phyloP scores from a whole-genome alignment of 805 yeast genomes.

The Phaffomyces thermotolerans region DNA sequence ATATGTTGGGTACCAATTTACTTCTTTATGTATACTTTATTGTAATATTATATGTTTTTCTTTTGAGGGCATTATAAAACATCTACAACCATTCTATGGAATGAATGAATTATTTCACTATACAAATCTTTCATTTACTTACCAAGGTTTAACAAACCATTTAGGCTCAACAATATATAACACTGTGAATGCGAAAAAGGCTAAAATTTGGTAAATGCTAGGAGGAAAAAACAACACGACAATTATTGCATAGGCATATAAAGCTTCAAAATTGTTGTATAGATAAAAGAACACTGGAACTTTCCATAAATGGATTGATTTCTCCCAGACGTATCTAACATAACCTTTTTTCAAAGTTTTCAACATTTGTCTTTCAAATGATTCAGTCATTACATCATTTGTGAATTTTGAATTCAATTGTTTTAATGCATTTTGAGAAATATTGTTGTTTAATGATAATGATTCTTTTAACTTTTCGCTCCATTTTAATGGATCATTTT shows the following conservation, averaged over 20 bases:
- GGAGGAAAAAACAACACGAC: conserved; percentile 15
- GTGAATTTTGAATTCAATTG: conserved; percentile 29
- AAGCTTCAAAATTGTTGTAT: conserved; percentile 6
- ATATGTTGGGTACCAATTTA: too few species aligned
- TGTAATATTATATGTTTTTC: background rate
- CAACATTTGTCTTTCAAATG: conserved; percentile 30
- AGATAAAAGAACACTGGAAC: conserved; percentile 12
- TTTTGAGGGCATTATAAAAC: background rate
- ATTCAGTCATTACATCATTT: conserved; percentile 31
- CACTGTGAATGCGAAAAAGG: background rate
- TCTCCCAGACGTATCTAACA: conserved; percentile 26
- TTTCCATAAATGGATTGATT: conserved; percentile 19
- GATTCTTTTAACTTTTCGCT: conserved; percentile 38
- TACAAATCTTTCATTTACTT: too few species aligned
- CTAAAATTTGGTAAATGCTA: conserved; percentile 13
- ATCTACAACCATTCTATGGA: too few species aligned
- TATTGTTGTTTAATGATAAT: conserved; percentile 20
- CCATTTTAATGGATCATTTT: conserved; percentile 47
- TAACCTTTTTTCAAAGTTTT: conserved; percentile 21
- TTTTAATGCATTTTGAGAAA: conserved; percentile 24
- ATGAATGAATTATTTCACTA: too few species aligned
- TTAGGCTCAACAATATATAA: conserved; percentile 12
- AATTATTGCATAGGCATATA: conserved; percentile 11
- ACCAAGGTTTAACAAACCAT: conserved; percentile 12
- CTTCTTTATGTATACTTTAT: background rate